Evolutionary conservation across 2,329 filamentous ascomycete species (phyloP), one percentile per base, ranked within the genome.

Genomic region (Ceratocystis colombiana): DNA sequence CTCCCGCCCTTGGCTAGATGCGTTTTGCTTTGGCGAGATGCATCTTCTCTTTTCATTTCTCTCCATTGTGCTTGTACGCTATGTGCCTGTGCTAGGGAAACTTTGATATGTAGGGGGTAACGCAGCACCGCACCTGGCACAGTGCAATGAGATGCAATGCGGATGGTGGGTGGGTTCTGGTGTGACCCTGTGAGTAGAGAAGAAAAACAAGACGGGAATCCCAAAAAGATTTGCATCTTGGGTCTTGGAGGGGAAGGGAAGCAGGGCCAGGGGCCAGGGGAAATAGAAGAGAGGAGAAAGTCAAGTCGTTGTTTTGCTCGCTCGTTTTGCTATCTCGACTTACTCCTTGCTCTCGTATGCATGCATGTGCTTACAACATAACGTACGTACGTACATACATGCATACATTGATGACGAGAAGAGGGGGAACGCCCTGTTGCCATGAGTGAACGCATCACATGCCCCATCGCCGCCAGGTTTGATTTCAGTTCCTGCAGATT

Each of bases 401-500:
- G 10, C 48, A 53, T 53, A 22, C 48, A 53, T 20, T 20, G 48
- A 20, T 20, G 48, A 25, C 6, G n/a, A 53, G 48, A 53, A n/a
- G n/a, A 4, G 17, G 10, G 46, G 48, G 62, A 53, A 25, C 22
- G 48, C 48, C 20, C 25, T 53, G 22, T 20, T 25, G 20, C 55
- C 25, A 59, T 20, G 17, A 37, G 33, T n/a, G 12, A 28, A n/a
- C 7, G 22, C 30, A 59, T 33, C 55, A 33, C 15, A 59, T 59
- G 6, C 55, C 8, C 55, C 30, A n/a, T 17, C 28, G 12, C 8
- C 28, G 30, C 55, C 55, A 12, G 55, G 28, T 10, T 12, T 59
- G 55, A 59, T 59, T 59, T 59, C 25, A 59, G 55, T 59, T 59
- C 55, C 55, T 59, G 55, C 55, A 59, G 55, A 15, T 59, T 28